Base-by-base conservation (phyloP, 495 filamentous ascomycete species). In the Daldinia concentrica region DNA sequence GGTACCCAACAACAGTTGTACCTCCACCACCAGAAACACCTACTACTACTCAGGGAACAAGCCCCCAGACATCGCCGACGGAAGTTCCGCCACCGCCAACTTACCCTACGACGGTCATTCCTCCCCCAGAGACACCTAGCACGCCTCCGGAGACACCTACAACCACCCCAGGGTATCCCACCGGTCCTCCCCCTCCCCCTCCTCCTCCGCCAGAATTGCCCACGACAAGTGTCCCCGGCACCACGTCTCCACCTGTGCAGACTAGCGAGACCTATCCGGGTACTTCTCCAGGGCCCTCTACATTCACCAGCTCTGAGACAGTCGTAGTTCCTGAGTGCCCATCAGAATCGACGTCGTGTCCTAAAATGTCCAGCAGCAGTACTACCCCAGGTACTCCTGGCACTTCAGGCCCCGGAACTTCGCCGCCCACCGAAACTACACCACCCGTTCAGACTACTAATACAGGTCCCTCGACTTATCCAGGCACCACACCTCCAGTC, bases 241-340 rank as follows among this genome's bases (percentile, higher is more conserved):
- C 34, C 9, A 61, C 64, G 11, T 22, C 34, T 29, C 29, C 64
- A 24, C 54, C 52, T 39, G 17, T 14, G 12, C 30, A 34, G 37
- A 68, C 57, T 17, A 69, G 54, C 19, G 54, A 50, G 24, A 70
- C 67, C 3, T 60, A 41, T 19, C 58, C 65, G 14, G 65, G 37
- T 17, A 58, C 51, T 29, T 56, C 57, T 26, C 52, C 52, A 56
- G 27, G 29, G 17, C 17, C 27, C 2, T 36, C 32, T 36, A 66
- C 58, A 15, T 14, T 62, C 6, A 57, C 54, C 15, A 62, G 50
- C 11, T 62, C 65, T 9, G 50, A 48, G 43, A 48, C 43, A 11
- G 8, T 48, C 6, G 17, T 17, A 14, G 6, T 45, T 19, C n/a
- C 41, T 7, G 17, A 22, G 41, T 45, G 41, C 41, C 41, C 41